Conservation (phyloP, 768 basidiomycete genomes). For the Xerocomellus chrysenteron region DNA sequence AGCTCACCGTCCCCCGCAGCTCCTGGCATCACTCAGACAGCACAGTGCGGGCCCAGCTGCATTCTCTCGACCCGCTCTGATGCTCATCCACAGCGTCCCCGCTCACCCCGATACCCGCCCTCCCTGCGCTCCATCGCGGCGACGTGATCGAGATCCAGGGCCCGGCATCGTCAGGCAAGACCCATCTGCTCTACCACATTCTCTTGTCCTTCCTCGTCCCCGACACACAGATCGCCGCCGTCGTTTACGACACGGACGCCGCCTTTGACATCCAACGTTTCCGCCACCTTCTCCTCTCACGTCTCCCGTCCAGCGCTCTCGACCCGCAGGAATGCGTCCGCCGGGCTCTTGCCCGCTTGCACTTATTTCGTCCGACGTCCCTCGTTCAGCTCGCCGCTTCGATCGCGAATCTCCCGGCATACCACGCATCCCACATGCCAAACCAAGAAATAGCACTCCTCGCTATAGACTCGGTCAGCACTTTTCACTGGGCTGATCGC, state of each 20-base stretch:
- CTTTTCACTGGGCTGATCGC: constrained; percentile 79
- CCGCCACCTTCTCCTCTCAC: constrained; percentile 47
- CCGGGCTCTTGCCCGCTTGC: constrained; percentile 51
- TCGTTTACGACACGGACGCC: constrained; percentile 70
- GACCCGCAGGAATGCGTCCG: constrained; percentile 32
- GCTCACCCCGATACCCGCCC: constrained; percentile 13
- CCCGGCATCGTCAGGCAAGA: constrained; percentile 71
- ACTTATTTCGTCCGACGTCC: constrained; percentile 69
- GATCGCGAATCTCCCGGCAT: constrained; percentile 54
- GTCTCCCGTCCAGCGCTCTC: constrained; percentile 23
- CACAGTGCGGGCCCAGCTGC: constrained; percentile 32
- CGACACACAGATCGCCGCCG: constrained; percentile 53
- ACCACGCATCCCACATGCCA: constrained; percentile 49
- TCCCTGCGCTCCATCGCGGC: constrained; percentile 43
- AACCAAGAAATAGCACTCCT: constrained; percentile 61
- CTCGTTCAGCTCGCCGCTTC: constrained; percentile 69
- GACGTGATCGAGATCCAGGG: constrained; percentile 80
- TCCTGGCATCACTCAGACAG: constrained; percentile 41
- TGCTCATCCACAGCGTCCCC: constrained; percentile 34
- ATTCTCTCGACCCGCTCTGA: neutral
- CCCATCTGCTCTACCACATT: constrained; percentile 70
- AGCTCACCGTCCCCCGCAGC: constrained; percentile 33
- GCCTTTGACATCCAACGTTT: constrained; percentile 61
- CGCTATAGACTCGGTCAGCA: constrained; percentile 71
- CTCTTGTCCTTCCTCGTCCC: constrained; percentile 61